These are phyloP conservation scores for Metschnikowia similis DNA, from an alignment of 805 yeast genomes.

Conservation along the genomic window DNA sequence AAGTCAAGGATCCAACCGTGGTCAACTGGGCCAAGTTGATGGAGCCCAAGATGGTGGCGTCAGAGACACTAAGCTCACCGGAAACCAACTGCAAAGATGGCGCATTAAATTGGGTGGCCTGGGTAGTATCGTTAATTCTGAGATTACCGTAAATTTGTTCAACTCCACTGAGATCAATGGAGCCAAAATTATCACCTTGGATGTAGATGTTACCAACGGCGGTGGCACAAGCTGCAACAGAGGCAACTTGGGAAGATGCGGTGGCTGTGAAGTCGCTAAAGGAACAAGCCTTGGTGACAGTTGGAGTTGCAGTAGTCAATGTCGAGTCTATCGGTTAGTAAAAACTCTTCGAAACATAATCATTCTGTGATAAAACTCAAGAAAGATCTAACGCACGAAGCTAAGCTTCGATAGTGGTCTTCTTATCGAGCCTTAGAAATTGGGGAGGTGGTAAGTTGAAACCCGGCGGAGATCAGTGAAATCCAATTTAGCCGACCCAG, in stretches of 20 bases:
- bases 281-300: conserved; percentile 62
- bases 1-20: conserved; percentile 75
- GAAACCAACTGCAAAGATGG: conserved; percentile 72
- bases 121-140: conserved; percentile 58
- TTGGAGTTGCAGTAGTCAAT: conserved; percentile 50
- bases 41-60: conserved; percentile 61
- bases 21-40: conserved; percentile 74
- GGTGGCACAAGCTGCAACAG: conserved; percentile 67
- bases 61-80: conserved; percentile 59
- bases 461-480: no score
- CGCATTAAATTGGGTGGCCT: conserved; percentile 65
- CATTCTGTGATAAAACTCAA: no score
- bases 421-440: no score
- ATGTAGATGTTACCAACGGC: conserved; percentile 76
- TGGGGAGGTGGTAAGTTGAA: background rate
- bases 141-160: conserved; percentile 75
- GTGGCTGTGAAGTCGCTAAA: conserved; percentile 67
- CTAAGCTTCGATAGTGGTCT: no score
- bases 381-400: no score
- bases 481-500: background rate
- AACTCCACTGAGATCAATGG: conserved; percentile 70
- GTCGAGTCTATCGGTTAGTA: conserved; percentile 34
- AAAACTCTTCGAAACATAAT: background rate
- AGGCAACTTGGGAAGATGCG: conserved; percentile 73
- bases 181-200: conserved; percentile 53